A percentile compares a stretch with the other conserved stretches of the same genome.
Evolutionary conservation across 2,329 filamentous ascomycete genomes (phyloP).

Genomic region (Ophiostoma triangulosporum): DNA sequence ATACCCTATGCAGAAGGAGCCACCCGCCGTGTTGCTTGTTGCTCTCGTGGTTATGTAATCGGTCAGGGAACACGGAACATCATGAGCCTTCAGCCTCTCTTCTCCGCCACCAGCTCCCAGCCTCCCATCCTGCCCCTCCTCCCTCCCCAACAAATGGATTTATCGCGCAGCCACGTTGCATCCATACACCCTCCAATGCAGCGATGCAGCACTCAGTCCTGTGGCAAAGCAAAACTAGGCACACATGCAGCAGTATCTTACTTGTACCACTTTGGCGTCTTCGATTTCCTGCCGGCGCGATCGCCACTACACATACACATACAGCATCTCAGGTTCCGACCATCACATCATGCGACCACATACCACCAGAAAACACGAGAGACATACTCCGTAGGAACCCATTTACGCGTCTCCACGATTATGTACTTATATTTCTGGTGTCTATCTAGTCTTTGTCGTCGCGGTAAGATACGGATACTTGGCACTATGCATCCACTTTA

Average conservation of each 20-base stretch:
- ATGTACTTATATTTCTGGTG: neutral
- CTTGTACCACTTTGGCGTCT: neutral
- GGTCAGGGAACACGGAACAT: neutral
- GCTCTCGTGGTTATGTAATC: neutral
- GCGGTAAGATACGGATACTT: neutral
- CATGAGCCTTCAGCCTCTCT: neutral
- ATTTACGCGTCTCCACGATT: slow-evolving; percentile 1
- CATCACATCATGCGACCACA: too few relatives aligned
- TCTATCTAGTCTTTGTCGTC: too few relatives aligned
- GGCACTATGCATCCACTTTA: slow-evolving; percentile 7
- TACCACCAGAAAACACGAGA: too few relatives aligned
- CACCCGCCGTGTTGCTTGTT: neutral
- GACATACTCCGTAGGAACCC: slow-evolving; percentile 5
- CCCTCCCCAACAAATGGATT: neutral
- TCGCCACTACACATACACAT: neutral
- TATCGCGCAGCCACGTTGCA: slow-evolving; percentile 1
- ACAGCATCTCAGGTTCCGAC: neutral
- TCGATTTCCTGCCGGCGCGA: neutral
- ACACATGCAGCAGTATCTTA: neutral
- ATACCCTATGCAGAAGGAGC: neutral
- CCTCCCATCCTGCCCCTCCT: neutral
- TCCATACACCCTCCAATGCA: slow-evolving; percentile 3
- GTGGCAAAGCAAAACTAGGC: neutral
- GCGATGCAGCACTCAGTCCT: neutral
- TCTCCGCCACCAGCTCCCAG: neutral